phyloP scores from a whole-genome alignment of 495 filamentous ascomycete genomes.

The Talaromyces thailandensis region DNA sequence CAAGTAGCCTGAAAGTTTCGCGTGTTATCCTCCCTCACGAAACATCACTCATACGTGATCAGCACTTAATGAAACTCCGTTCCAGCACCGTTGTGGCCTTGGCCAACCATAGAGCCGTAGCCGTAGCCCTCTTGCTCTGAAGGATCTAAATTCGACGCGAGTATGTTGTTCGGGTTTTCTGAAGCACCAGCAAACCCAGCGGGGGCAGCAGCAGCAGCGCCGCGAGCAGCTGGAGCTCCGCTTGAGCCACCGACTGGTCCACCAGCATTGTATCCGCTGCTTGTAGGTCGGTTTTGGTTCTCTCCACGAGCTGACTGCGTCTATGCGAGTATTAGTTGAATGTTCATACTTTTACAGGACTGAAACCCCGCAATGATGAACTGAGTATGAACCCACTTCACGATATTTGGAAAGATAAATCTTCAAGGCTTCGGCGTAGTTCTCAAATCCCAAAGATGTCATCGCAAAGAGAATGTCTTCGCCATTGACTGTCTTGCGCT shows the following conservation, averaged over 20 bases:
- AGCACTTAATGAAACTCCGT: slow-evolving; percentile 40
- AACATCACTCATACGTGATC: not conserved
- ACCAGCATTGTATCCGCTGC: slow-evolving; percentile 56
- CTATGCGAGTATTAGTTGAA: slow-evolving; percentile 28
- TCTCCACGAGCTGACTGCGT: slow-evolving; percentile 72
- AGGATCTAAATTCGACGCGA: slow-evolving; percentile 52
- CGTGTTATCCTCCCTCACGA: not conserved
- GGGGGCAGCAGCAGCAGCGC: slow-evolving; percentile 16
- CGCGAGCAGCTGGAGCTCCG: slow-evolving; percentile 36
- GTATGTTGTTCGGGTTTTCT: slow-evolving; percentile 49
- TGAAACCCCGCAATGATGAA: slow-evolving; percentile 9
- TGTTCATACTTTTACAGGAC: slow-evolving; percentile 3
- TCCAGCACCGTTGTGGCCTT: slow-evolving; percentile 61
- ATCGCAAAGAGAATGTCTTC: slow-evolving; percentile 98
- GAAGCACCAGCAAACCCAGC: slow-evolving; percentile 43
- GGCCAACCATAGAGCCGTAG: slow-evolving; percentile 52
- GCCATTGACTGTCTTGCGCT: slow-evolving; percentile 97
- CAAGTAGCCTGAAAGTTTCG: not conserved
- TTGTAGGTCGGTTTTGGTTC: slow-evolving; percentile 58
- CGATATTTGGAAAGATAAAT: slow-evolving; percentile 97
- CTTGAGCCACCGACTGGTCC: slow-evolving; percentile 37
- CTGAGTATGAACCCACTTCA: slow-evolving; percentile 60
- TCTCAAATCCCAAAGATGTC: slow-evolving; percentile 98
- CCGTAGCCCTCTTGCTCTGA: slow-evolving; percentile 54
- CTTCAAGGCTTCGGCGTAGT: slow-evolving; percentile 95